Evolutionary conservation across 1,139 yeast species (phyloP).

Genomic region (Geotrichum aggregatum): DNA sequence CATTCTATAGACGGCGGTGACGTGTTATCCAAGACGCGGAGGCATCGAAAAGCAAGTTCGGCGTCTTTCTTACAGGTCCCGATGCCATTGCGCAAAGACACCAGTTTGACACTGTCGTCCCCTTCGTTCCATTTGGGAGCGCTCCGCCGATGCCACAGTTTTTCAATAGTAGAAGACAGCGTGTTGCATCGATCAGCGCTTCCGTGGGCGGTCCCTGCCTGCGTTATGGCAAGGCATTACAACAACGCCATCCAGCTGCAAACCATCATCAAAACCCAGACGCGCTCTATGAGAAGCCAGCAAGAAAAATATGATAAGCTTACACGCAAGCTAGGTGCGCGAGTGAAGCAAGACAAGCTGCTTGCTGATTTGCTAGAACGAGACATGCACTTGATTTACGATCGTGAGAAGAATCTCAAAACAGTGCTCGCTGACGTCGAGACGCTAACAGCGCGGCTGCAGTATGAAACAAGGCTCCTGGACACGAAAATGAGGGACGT

Average conservation of each 20-base stretch:
- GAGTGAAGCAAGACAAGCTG: slow-evolving; percentile 36
- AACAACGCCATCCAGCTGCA: slow-evolving; percentile 15
- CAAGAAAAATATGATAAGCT: slow-evolving; percentile 12
- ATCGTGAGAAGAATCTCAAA: slow-evolving; percentile 40
- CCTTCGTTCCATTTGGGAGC: slow-evolving; percentile 15
- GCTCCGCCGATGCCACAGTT: slow-evolving; percentile 19
- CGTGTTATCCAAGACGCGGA: neutral
- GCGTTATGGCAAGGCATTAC: slow-evolving; percentile 10
- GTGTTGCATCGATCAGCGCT: slow-evolving; percentile 8
- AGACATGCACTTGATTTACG: slow-evolving; percentile 40
- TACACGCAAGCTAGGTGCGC: slow-evolving; percentile 31
- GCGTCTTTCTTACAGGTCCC: neutral
- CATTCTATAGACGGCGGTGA: slow-evolving; percentile 6
- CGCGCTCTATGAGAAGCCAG: slow-evolving; percentile 6
- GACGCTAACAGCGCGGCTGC: slow-evolving; percentile 67
- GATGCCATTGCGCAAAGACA: slow-evolving; percentile 5
- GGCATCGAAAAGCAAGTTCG: neutral
- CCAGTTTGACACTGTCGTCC: neutral
- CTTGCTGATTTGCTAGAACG: slow-evolving; percentile 33
- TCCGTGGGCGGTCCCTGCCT: slow-evolving; percentile 16
- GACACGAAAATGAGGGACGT: slow-evolving; percentile 73
- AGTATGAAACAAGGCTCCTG: slow-evolving; percentile 73
- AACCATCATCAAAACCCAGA: slow-evolving; percentile 8
- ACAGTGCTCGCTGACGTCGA: slow-evolving; percentile 59
- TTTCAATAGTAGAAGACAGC: slow-evolving; percentile 16